phyloP scores from a whole-genome alignment of 2,329 filamentous ascomycete species.

The Eurotiales sp. region DNA sequence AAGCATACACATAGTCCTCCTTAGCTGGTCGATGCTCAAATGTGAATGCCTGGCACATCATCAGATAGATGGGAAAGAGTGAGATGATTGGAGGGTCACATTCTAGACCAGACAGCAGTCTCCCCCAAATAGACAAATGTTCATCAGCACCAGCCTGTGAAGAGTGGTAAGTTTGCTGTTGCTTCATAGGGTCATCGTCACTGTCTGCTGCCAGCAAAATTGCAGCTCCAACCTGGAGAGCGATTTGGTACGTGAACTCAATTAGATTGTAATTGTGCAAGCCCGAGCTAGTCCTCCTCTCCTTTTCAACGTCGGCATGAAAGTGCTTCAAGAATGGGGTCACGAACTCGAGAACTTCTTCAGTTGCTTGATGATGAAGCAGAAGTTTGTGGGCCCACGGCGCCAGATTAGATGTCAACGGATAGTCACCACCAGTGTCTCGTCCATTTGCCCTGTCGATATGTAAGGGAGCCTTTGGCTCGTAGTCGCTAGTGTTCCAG shows the following conservation, averaged over 20 bases:
- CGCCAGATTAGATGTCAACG: neutral
- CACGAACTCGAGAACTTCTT: neutral
- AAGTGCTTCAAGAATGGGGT: neutral
- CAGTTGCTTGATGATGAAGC: neutral
- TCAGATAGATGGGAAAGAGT: neutral
- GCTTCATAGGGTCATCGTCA: neutral
- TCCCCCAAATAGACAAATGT: neutral
- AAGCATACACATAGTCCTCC: neutral
- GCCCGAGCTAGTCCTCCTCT: neutral
- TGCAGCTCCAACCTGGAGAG: neutral
- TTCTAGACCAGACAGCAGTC: neutral
- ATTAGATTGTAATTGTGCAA: neutral
- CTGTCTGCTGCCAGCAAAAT: neutral
- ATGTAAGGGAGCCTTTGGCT: neutral
- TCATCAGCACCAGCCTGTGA: neutral
- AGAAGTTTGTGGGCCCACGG: neutral
- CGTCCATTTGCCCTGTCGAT: neutral
- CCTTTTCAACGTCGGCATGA: neutral
- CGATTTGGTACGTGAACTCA: neutral
- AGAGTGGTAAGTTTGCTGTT: neutral
- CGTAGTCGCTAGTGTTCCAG: neutral
- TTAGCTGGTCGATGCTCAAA: neutral
- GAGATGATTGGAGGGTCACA: slow-evolving; percentile 1
- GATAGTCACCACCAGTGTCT: neutral
- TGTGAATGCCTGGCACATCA: slow-evolving; percentile 1